phyloP scores from a whole-genome alignment of 805 yeast species.

The Lachancea meyersii region DNA sequence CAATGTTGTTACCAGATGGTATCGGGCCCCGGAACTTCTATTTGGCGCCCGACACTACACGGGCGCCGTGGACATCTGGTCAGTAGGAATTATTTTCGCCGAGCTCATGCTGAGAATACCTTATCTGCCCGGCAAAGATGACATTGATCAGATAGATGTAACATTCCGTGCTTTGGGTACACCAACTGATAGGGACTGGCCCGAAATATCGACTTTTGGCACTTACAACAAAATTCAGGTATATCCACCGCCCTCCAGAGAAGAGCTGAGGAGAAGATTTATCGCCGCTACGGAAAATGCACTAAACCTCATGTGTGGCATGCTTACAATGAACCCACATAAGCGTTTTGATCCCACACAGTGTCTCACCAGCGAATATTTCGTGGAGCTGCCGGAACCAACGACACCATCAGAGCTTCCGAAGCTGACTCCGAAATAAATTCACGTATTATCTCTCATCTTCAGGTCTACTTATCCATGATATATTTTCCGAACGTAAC shows the following conservation, averaged over 20 bases:
- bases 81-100: constrained; percentile 93
- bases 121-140: constrained; percentile 88
- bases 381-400: constrained; percentile 67
- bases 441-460: too few relatives aligned
- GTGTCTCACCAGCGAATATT: constrained; percentile 62
- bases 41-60: constrained; percentile 88
- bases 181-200: constrained; percentile 90
- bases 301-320: constrained; percentile 60
- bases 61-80: constrained; percentile 90
- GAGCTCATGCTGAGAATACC: constrained; percentile 94
- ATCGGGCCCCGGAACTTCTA: constrained; percentile 89
- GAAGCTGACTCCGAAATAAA: constrained; percentile 21
- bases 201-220: constrained; percentile 75
- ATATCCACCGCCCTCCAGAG: constrained; percentile 78
- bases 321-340: constrained; percentile 76
- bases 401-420: constrained; percentile 55
- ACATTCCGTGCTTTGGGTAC: constrained; percentile 95
- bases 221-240: constrained; percentile 64
- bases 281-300: constrained; percentile 88
- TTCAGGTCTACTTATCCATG: too few relatives aligned
- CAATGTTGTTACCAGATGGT: constrained; percentile 97
- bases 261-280: constrained; percentile 74
- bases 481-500: constrained; percentile 45
- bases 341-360: constrained; percentile 57
- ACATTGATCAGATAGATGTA: constrained; percentile 82